Conservation (phyloP, 768 basidiomycete species). For the Punctularia strigosozonata region DNA sequence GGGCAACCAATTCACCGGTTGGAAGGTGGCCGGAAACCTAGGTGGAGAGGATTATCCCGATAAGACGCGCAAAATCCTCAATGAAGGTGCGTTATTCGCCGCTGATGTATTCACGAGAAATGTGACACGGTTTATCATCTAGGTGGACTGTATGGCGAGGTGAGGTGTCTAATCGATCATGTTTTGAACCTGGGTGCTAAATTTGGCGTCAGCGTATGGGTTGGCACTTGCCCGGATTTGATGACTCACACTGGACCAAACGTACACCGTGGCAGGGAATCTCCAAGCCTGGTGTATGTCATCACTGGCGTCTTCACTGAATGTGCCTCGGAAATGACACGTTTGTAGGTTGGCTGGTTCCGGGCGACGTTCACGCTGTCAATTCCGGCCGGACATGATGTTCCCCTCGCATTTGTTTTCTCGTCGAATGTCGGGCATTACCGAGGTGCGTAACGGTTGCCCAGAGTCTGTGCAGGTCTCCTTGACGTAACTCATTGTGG, state of each 20-base stretch:
- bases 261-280: constrained; percentile 10
- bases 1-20: constrained; percentile 12
- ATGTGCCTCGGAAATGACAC: too few relatives aligned
- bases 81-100: constrained; percentile 19
- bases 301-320: too few relatives aligned
- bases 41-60: constrained; percentile 19
- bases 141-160: constrained; percentile 6
- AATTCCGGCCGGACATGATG: constrained; percentile 13
- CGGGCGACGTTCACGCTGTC: constrained; percentile 16
- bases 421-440: constrained; percentile 10
- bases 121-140: too few relatives aligned
- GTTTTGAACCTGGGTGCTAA: constrained; percentile 10
- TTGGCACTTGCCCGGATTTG: constrained; percentile 2
- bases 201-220: constrained; percentile 3
- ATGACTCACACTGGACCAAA: too few relatives aligned
- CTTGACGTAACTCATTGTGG: too few relatives aligned
- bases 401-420: constrained; percentile 15
- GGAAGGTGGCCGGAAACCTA: constrained; percentile 17
- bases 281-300: too few relatives aligned
- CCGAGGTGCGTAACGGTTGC: constrained; percentile 11
- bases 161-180: not conserved
- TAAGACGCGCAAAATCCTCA: constrained; percentile 16
- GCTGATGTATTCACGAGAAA: too few relatives aligned
- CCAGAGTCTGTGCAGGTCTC: too few relatives aligned
- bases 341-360: constrained; percentile 14